A percentile compares a stretch with the other conserved stretches of the same genome.
Conservation (phyloP, 2,329 filamentous ascomycete genomes). For the Cercospora zeae-maydis region DNA sequence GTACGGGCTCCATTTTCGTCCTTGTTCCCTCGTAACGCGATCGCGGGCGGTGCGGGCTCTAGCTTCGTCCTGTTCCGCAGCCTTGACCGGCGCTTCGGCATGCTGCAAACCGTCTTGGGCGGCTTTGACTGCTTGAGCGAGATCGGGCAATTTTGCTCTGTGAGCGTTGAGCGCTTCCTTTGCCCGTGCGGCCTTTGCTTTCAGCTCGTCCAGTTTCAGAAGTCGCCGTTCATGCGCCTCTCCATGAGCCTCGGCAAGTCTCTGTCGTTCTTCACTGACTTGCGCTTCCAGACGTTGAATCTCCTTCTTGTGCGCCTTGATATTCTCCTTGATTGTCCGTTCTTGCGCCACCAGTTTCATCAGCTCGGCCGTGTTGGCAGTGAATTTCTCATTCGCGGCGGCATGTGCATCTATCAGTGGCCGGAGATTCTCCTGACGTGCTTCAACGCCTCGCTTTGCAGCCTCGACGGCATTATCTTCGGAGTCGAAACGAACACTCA, state of each 20-base stretch:
- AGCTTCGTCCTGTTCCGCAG: conserved; percentile 6
- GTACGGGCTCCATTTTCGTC: conserved; percentile 62
- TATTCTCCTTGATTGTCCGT: conserved; percentile 58
- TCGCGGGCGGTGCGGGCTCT: neutral
- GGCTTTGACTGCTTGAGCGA: conserved; percentile 38
- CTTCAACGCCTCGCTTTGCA: conserved; percentile 36
- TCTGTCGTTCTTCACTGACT: conserved; percentile 55
- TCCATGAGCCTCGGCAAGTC: conserved; percentile 62
- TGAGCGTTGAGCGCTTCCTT: conserved; percentile 42
- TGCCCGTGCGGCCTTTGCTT: conserved; percentile 49
- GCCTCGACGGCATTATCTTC: conserved; percentile 41
- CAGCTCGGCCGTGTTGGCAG: conserved; percentile 35
- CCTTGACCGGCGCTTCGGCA: conserved; percentile 31
- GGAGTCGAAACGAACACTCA: conserved; percentile 43
- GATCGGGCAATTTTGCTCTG: conserved; percentile 32
- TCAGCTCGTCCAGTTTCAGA: conserved; percentile 49
- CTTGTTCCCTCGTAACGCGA: conserved; percentile 46
- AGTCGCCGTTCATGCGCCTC: conserved; percentile 63
- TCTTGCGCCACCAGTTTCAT: conserved; percentile 51
- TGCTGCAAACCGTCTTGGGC: conserved; percentile 37
- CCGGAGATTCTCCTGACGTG: conserved; percentile 37
- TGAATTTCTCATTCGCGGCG: conserved; percentile 51
- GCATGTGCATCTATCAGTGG: conserved; percentile 49
- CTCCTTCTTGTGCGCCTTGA: conserved; percentile 51
- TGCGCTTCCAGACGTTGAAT: conserved; percentile 44